phyloP scores from a whole-genome alignment of 164 flowering plant genomes.

The Euptelea pleiosperma region DNA sequence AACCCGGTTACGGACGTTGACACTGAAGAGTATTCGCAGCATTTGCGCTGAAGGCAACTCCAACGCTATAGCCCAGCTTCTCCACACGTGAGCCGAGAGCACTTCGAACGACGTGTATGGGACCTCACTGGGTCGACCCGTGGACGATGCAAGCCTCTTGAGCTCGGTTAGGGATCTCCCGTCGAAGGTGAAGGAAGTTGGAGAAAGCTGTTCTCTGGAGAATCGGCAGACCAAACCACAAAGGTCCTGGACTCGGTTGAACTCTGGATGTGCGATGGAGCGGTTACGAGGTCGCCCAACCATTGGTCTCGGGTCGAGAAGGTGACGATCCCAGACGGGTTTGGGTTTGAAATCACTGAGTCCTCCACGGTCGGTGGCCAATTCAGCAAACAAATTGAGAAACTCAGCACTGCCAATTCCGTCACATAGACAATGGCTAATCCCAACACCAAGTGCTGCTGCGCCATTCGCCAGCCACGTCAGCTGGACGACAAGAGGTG shows the following conservation, averaged over 20 bases:
- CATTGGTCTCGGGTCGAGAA: constrained; percentile 28
- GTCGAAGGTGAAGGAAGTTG: constrained; percentile 43
- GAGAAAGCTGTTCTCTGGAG: constrained; percentile 33
- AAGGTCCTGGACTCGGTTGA: constrained; percentile 44
- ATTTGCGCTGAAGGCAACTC: constrained; percentile 39
- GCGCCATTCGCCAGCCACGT: constrained; percentile 62
- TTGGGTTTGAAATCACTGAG: constrained; percentile 19
- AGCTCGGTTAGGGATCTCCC: constrained; percentile 23
- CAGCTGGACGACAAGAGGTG: constrained; percentile 62
- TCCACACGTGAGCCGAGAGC: constrained; percentile 67
- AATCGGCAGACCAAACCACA: constrained; percentile 41
- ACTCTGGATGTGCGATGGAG: constrained; percentile 46
- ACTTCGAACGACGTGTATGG: constrained; percentile 59
- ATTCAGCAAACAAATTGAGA: constrained; percentile 53
- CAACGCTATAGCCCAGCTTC: constrained; percentile 60
- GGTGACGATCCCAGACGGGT: constrained; percentile 58
- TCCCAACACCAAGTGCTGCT: constrained; percentile 49
- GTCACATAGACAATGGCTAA: constrained; percentile 57
- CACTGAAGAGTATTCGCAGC: constrained; percentile 49
- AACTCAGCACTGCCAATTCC: constrained; percentile 66
- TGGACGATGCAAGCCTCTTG: constrained; percentile 25
- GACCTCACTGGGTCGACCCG: constrained; percentile 19
- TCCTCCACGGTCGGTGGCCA: constrained; percentile 25
- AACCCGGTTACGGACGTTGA: constrained; percentile 48
- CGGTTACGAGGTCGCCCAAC: neutral